Base-by-base conservation (phyloP, 306 rosid species). In the Vigna unguiculata region DNA sequence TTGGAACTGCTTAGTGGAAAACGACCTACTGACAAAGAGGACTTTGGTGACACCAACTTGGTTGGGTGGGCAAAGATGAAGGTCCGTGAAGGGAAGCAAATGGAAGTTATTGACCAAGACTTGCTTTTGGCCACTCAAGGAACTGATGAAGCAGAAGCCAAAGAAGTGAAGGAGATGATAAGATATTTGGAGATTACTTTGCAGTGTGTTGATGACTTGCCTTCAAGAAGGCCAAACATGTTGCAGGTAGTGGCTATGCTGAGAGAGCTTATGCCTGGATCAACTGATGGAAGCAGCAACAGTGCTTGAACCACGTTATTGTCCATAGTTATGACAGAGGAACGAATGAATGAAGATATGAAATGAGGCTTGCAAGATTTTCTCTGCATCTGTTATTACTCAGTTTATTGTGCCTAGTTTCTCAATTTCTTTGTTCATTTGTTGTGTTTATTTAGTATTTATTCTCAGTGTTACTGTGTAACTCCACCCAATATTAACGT, bases 141-240 rank as follows among this genome's bases (percentile, higher is more conserved):
- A 70, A 88, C 87, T 1, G 96, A 87, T 69, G 96, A 91, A 80
- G 88, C 97, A 46, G 96, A 88, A 76, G 97, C 84, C 0, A 96
- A 90, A 69, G 96, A 91, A 85, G 98, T 91, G 51, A 91, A 88
- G 69, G 97, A 94, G 85, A 91, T 94, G 98, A 69, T 88, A 34
- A 81, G 97, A 69, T 94, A 91, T 66, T 83, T 94, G 54, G 97
- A 90, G 66, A 82, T 91, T 13, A 85, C 93, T 41, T 80, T 94
- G 69, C 87, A 77, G 51, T 94, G 98, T 81, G 97, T 90, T 6
- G 97, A 94, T 65, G 98, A 94, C 67, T 81, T 86, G 57, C 91
- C 98, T 72, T 94, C 98, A n/a, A 91, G 49, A 64, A 88, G 98
- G 90, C 97, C 98, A 61, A 94, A 80, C 79, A 94, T 94, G 98